Conservation (phyloP, 768 basidiomycete genomes). For the Termitomyces sp. region DNA sequence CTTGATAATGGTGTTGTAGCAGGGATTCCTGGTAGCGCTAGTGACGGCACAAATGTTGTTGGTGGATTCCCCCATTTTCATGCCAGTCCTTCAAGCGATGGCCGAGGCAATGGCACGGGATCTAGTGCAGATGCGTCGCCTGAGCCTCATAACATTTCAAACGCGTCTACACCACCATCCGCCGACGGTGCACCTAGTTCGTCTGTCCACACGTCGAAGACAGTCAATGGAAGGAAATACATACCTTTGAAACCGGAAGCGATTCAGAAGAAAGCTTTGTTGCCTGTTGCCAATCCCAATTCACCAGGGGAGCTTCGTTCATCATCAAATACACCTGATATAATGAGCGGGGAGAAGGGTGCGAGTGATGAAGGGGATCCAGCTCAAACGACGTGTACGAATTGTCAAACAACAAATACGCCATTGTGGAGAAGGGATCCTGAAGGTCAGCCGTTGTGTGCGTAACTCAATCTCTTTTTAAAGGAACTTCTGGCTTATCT, state of each 20-base stretch:
- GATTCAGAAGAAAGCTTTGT: constrained; percentile 46
- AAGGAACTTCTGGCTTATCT: constrained; percentile 8
- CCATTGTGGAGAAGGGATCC: constrained; percentile 91
- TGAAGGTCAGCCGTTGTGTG: constrained; percentile 88
- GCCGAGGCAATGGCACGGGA: constrained; percentile 64
- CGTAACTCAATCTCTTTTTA: constrained; percentile 22
- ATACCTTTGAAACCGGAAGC: constrained; percentile 57
- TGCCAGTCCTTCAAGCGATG: constrained; percentile 78
- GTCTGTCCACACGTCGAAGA: constrained; percentile 14
- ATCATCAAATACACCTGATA: constrained; percentile 66
- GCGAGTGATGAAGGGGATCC: constrained; percentile 63
- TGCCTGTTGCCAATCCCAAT: constrained; percentile 19
- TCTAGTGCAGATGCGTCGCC: constrained; percentile 73
- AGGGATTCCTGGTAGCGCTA: constrained; percentile 15
- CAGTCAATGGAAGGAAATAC: constrained; percentile 48
- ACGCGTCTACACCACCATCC: constrained; percentile 70
- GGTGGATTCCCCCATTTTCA: constrained; percentile 50
- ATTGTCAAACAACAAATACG: constrained; percentile 94
- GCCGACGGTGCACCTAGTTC: constrained; percentile 39
- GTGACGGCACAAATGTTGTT: constrained; percentile 27
- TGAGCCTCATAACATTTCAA: constrained; percentile 64
- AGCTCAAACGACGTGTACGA: constrained; percentile 82
- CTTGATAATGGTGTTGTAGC: constrained; percentile 12
- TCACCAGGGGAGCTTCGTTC: constrained; percentile 41
- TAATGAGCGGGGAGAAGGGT: constrained; percentile 32